Evolutionary conservation across 768 basidiomycete genomes (phyloP), one percentile per base, ranked within the genome.

Genomic region (Mycena vulgaris): DNA sequence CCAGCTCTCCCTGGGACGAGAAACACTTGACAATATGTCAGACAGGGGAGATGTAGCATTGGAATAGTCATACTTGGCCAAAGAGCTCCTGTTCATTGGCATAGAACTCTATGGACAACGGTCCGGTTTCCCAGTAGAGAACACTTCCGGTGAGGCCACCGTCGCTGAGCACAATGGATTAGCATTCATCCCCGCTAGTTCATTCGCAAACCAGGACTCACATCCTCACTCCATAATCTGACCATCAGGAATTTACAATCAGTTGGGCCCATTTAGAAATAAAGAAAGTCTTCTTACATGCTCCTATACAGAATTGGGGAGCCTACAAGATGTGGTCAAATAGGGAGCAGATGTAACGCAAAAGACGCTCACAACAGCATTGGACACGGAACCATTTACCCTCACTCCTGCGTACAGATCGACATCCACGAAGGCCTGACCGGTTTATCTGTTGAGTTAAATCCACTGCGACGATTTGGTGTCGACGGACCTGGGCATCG

Each of bases 341-440:
- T n/a, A 33, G 3, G 19, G 28, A n/a, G 13, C 35, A 19, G 1
- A 3, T 2, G 21, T 11, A 4, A 2, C 48, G 27, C 9, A 25
- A 2, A n/a, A 33, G 28, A 33, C 11, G 25, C 52, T 39, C 17
- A 63, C 62, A 10, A 63, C 57, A 13, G 65, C 52, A 9, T 71
- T 58, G 1, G 75, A 75, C 5, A 75, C 71, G 1, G 71, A 73
- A 10, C 76, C 75, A 39, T 72, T 75, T 17, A 77, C 66, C 7
- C 49, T 55, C 16, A 75, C 39, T 9, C 76, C 76, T 21, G 67
- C 71, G 37, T 69, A 74, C 25, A 77, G 39, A 61, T 77, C 73
- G 66, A 60, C 58, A 28, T 51, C 39, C 8, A 63, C 70, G 52
- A 75, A 74, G 28, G 68, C 76, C 60, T 77, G 68, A 16, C 1